Evolutionary conservation across 768 basidiomycete species (phyloP), one percentile per base, ranked within the genome.

Genomic region (Mycena crocata): DNA sequence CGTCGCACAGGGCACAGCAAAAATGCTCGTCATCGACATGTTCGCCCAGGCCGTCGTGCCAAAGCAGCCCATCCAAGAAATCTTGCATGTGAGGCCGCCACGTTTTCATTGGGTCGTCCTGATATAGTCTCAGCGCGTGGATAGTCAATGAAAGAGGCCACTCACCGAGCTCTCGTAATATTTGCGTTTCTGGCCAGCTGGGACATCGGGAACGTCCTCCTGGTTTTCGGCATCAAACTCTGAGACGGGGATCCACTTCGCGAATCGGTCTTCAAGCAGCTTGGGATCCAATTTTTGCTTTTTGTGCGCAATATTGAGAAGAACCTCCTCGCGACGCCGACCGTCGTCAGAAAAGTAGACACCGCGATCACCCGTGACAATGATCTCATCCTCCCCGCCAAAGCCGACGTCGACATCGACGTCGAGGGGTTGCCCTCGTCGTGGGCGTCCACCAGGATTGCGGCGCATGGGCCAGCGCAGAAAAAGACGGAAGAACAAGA

Each of bases 251-350:
- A 56, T 42, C 55, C 55, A 56, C 13, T 31, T 3, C 3, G 39
- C 55, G 5, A 42, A 30, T 3, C 14, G 2, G 19, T 56, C 55
- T 2, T 56, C 28, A 10, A 56, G 26, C 10, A 31, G 9, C 2
- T 39, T 4, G 19, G 55, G 55, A 3, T 40, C 19, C 8, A 56
- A 21, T 3, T 40, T 24, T 9, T 28, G 40, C 24, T 56, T 56
- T 23, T 56, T 56, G 55, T 56, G 55, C 17, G 55, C 8, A 9
- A 56, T 19, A 21, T 56, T 44, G 40, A 56, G 55, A 24, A 56
- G 40, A 14, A 42, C 55, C 9, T 30, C 26, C 7, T 30, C 3
- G 2, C 55, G 24, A 3, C 39, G 55, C 13, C 4, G 55, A 21
- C 39, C 40, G 24, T 56, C 39, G 13, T 2, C 14, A 1, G 55